Base-by-base conservation (phyloP, 2,329 filamentous ascomycete species). In the Alternaria gaisen region DNA sequence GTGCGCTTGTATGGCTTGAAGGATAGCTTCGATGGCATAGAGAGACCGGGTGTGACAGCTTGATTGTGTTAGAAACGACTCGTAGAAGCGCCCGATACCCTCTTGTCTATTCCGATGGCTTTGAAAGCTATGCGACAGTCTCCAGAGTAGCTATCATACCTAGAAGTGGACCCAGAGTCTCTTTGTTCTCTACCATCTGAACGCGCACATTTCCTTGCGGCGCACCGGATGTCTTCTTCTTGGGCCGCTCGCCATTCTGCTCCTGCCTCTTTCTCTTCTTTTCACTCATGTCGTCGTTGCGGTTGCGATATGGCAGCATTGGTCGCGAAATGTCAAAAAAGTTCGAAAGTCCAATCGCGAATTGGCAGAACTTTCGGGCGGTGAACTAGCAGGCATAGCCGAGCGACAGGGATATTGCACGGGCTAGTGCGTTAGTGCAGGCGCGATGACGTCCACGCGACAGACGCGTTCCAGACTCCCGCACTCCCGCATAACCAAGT, bases 1-100 rank as follows among this genome's bases (percentile, higher is more conserved):
- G 63, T 72, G 68, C 66, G 69, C 64, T 80, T 77, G 72, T 86
- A 87, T 11, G 82, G 76, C 58, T 84, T 83, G 74, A 86, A 81
- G 53, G 83, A 78, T 47, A 83, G 66, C 64, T 73, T 65, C 43
- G 75, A 57, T 53, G 83, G 71, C 56, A 80, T 66, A 8, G 72
- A 73, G 14, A 83, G 71, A 22, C 82, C 83, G 34, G 81, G 83
- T 14, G 80, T 79, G 38, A 77, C 76, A 47, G 78, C 80, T 81
- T 43, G 24, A 1, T 9, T 4, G 18, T 3, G 43, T 67, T 50
- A 60, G 57, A 41, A n/a, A 7, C 11, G 2, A 40, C 2, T 0
- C 4, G 1, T 0, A 10, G 0, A 36, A 2, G 3, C 1, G 22
- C 18, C 0, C 5, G 16, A 34, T 26, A 44, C 14, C 1, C 4